Evolutionary conservation across 768 basidiomycete genomes (phyloP), one percentile per base, ranked within the genome.

Genomic region (Naganishia friedmannii): DNA sequence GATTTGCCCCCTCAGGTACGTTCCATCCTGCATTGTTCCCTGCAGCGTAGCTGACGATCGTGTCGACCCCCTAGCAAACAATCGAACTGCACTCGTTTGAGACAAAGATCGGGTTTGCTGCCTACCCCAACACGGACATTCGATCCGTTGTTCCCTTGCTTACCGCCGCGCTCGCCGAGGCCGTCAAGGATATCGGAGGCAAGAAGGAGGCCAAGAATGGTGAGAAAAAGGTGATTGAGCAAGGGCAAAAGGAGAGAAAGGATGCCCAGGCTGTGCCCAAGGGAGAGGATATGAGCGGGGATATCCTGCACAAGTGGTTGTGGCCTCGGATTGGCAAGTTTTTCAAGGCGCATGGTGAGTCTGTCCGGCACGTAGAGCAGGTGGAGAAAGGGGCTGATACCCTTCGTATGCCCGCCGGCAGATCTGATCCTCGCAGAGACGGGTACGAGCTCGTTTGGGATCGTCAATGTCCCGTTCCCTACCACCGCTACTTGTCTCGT

Each of bases 351-450:
- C 51, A 69, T 26, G 68, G 68, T 69, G 12, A 46, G 68, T 69
- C 28, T 9, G 1, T 19, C 26, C 3, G 31, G 2, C 23, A 4
- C 26, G 48, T 21, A 1, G 15, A 42, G 7, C 42, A 8, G 15
- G 15, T 8, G 15, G 42, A 17, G 15, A 15, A 15, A 17, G 42
- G 15, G 7, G 9, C 42, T 42, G 2, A 42, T 42, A 2, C 2
- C 13, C n/a, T 3, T 6, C n/a, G 58, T 37, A 15, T 53, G 28
- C 26, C 53, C 60, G 29, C 29, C 67, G 63, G 42, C 57, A 78
- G 83, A 84, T 73, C 86, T 95, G 39, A 86, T 96, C 69, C 81
- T 96, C 53, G 87, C 91, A 1, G 94, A 97, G 82, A 97, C 93
- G 15, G 93, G 92, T 4, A 93, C 92, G 0, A 87, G 90, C 15